Evolutionary conservation across 331 rosid species (phyloP), one percentile per base, ranked within the genome.

Genomic region (Pyracantha coccinea): DNA sequence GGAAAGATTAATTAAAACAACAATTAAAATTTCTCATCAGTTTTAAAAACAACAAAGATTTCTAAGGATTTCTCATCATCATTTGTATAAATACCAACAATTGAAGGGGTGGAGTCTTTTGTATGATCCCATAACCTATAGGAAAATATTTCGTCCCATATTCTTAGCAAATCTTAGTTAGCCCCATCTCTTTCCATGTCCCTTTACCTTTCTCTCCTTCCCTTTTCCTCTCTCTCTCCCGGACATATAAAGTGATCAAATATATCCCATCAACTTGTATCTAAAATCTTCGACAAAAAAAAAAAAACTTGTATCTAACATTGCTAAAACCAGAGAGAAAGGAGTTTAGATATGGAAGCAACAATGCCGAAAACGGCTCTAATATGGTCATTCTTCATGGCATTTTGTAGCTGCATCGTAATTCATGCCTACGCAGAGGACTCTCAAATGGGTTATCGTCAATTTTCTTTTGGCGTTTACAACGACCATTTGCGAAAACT

Each of bases 101-200:
- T 50, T 11, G 68, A 53, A 35, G 17, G 17, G 35, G 33, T 44
- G 83, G 89, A 72, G 85, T 72, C 16, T 72, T 70, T 35, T 75
- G 88, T 62, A 72, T 86, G 91, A 87, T 63, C 55, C 55, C 55
- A 16, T 17, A 16, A 66, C 35, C 32, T 79, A 10, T 38, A 87
- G 66, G 53, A 78, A 84, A 84, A 63, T 79, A 58, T 75, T 68
- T 65, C 72, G 27, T 25, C 5, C 66, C 50, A 63, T 72, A 81
- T 86, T 83, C 75, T 68, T 72, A 61, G 64, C 72, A 85, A 77
- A 82, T 83, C 91, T 83, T 87, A 74, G 87, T 79, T 86, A 80
- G 53, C 57, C 75, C 77, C 32, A 77, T 82, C 78, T 83, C 88
- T 86, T 85, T 84, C 66, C 88, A 82, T 82, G 85, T 77, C 78